These are phyloP conservation scores for Solanum virginianum DNA, from an alignment of 257 asterid species.

Conservation along the genomic window DNA sequence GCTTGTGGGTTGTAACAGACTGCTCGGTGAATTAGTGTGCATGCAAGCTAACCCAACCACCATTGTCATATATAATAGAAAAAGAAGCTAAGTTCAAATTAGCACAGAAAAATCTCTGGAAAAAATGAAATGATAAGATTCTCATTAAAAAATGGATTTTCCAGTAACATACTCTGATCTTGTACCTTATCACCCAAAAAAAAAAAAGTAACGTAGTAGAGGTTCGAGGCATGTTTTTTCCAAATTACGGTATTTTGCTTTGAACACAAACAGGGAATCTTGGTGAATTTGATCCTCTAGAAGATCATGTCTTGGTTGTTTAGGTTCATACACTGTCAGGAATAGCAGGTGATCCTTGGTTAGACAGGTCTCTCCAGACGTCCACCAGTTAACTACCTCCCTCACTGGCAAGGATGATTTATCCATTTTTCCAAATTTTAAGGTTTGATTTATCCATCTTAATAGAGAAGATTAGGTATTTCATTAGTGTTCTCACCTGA, in stretches of 20 bases:
- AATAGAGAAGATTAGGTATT: background rate
- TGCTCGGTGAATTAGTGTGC: background rate
- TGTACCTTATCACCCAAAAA: background rate
- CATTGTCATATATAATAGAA: background rate
- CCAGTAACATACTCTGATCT: background rate
- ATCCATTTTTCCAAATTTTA: background rate
- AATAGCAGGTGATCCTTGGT: background rate
- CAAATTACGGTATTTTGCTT: background rate
- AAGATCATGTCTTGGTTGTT: background rate
- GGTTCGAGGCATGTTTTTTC: background rate
- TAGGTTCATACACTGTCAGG: background rate
- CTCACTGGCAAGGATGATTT: background rate
- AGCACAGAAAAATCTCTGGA: background rate
- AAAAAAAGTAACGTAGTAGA: background rate
- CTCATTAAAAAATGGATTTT: background rate
- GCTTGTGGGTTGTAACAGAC: background rate
- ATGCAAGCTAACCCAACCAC: background rate
- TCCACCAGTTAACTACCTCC: background rate
- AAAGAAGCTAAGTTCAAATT: background rate
- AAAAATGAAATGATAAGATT: background rate
- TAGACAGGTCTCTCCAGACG: background rate
- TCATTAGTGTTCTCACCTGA: background rate
- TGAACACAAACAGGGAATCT: background rate
- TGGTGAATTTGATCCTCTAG: background rate
- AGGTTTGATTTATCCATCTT: background rate